phyloP scores from a whole-genome alignment of 805 yeast genomes.

The Nakazawaea molendinolei region DNA sequence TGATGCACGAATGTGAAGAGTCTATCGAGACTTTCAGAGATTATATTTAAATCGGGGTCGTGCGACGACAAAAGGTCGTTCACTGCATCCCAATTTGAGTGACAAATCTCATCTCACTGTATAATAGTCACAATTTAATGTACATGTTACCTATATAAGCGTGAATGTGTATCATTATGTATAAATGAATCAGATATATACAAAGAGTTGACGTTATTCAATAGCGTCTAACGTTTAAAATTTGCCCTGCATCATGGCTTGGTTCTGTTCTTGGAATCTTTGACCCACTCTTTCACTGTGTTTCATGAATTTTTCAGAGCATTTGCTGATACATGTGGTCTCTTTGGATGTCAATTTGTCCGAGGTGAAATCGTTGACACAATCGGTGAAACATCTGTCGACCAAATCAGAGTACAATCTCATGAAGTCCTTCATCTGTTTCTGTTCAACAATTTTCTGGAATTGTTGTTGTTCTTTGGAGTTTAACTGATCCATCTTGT shows the following conservation, averaged over 20 bases:
- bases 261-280: slow-evolving; percentile 97
- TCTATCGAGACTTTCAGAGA: slow-evolving; percentile 55
- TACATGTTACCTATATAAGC: too few relatives aligned
- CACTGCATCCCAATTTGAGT: too few relatives aligned
- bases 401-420: slow-evolving; percentile 90
- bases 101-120: too few relatives aligned
- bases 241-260: slow-evolving; percentile 59
- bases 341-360: slow-evolving; percentile 81
- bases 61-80: too few relatives aligned
- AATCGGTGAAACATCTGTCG: slow-evolving; percentile 94
- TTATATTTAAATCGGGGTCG: too few relatives aligned
- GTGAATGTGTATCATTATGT: too few relatives aligned
- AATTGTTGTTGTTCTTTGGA: slow-evolving; percentile 95
- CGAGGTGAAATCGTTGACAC: slow-evolving; percentile 98
- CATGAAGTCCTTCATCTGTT: slow-evolving; percentile 99
- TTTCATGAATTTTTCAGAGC: slow-evolving; percentile 96
- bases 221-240: neutral
- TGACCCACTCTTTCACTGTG: slow-evolving; percentile 98
- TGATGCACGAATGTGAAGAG: slow-evolving; percentile 61
- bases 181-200: too few relatives aligned
- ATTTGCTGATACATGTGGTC: slow-evolving; percentile 76
- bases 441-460: slow-evolving; percentile 90
- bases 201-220: too few relatives aligned
- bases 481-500: slow-evolving; percentile 86
- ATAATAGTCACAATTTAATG: too few relatives aligned